Evolutionary conservation across 2,329 filamentous ascomycete genomes (phyloP), one percentile per base, ranked within the genome.

Genomic region (Xylaria sp.): DNA sequence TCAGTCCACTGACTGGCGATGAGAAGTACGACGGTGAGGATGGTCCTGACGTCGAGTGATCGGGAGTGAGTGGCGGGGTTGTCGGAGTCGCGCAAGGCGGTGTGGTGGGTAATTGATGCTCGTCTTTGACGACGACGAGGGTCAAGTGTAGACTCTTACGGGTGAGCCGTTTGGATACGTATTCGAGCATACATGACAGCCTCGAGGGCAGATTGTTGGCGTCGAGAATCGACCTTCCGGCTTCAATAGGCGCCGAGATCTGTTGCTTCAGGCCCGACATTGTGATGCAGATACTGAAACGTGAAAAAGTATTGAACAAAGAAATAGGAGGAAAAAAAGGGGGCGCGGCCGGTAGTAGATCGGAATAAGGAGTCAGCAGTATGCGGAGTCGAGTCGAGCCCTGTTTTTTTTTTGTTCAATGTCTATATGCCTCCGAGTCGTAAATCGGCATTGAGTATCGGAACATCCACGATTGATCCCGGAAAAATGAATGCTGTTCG

Each of bases 211-310:
- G 76, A 60, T 80, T 79, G 64, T 84, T 78, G 39, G 76, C 75
- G 66, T 86, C 81, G 60, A 85, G 79, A 57, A 87, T 75, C 18
- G 84, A 86, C 48, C 76, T 75, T 16, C 84, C 84, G 34, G 84
- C 84, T 76, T 87, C 85, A 59, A 88, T 78, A 11, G 85, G 84
- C 54, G 83, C 80, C 1, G 84, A 87, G 67, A 87, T 87, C 59
- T 75, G 76, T 58, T 78, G 75, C 73, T 84, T 87, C 68, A 81
- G 75, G 46, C 76, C 69, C 76, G 68, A 62, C 67, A 71, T 72
- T 52, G 51, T 65, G 55, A 39, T 9, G 39, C 39, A 44, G n/a
- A 54, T 19, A 11, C 37, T 4, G 46, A 59, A 56, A 18, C 46
- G 13, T 59, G 56, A 52, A 13, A 35, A 37, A 37, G 35, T 5